Evolutionary conservation across 23 red algal genomes (phyloP).

Genomic region (Gracilaria domingensis): DNA sequence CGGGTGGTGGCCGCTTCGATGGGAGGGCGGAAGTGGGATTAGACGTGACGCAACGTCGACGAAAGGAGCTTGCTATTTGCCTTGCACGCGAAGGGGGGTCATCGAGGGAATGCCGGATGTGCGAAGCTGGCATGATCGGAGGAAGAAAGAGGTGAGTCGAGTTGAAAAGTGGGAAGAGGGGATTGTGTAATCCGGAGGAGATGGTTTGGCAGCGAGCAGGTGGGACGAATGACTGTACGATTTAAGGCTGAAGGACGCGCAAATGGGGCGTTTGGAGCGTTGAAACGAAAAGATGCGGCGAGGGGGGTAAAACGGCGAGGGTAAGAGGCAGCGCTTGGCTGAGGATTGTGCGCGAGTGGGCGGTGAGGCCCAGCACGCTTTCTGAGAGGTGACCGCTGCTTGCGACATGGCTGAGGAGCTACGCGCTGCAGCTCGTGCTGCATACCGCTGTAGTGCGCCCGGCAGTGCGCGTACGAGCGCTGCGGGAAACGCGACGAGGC

Average conservation of each 20-base stretch:
- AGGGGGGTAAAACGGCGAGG: neutral
- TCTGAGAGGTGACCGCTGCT: conserved; percentile 12
- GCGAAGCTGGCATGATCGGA: conserved; percentile 24
- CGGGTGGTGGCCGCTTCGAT: conserved; percentile 26
- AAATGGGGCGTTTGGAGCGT: conserved; percentile 4
- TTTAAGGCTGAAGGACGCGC: conserved; percentile 35
- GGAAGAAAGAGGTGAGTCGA: neutral
- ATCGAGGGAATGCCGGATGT: conserved; percentile 14
- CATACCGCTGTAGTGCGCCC: conserved; percentile 15
- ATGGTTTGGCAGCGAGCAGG: neutral
- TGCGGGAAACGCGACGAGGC: neutral
- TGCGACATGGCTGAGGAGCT: conserved; percentile 26
- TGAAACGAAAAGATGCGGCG: neutral
- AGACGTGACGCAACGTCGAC: neutral
- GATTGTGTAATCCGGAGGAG: conserved; percentile 30
- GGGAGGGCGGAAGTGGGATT: conserved; percentile 2
- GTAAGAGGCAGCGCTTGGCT: conserved; percentile 1
- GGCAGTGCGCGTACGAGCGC: neutral
- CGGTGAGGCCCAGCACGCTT: conserved; percentile 22
- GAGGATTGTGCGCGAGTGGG: neutral
- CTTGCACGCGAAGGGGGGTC: conserved; percentile 46
- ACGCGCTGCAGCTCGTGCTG: neutral
- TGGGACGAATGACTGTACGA: conserved; percentile 20
- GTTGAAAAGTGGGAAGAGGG: neutral
- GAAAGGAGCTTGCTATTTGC: conserved; percentile 52